phyloP scores from a whole-genome alignment of 495 filamentous ascomycete species.

The Talaromyces ruber region DNA sequence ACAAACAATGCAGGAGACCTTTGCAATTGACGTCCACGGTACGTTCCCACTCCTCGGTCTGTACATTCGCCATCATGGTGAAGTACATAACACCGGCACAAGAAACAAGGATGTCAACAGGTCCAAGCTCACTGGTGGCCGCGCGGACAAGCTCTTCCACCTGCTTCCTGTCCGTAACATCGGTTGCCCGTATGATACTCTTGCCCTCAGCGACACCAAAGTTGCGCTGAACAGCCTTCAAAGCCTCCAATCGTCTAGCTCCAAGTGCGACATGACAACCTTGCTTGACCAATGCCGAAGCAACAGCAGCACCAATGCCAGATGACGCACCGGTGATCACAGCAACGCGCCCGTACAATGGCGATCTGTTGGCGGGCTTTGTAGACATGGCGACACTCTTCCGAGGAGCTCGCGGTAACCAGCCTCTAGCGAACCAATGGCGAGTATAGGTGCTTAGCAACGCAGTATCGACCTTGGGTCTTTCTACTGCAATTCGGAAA shows the following conservation, averaged over 20 bases:
- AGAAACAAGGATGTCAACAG: conserved; percentile 57
- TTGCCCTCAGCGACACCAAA: conserved; percentile 42
- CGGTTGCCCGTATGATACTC: conserved; percentile 49
- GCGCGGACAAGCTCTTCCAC: conserved; percentile 46
- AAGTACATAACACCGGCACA: conserved; percentile 71
- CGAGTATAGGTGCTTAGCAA: conserved; percentile 58
- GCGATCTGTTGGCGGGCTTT: conserved; percentile 30
- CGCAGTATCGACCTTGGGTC: conserved; percentile 50
- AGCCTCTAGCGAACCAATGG: conserved; percentile 62
- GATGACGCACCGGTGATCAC: conserved; percentile 43
- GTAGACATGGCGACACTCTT: conserved; percentile 23
- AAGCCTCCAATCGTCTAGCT: conserved; percentile 51
- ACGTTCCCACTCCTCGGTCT: conserved; percentile 58
- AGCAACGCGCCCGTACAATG: conserved; percentile 43
- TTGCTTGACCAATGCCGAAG: conserved; percentile 39
- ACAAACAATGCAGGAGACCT: conserved; percentile 54
- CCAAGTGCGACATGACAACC: conserved; percentile 55
- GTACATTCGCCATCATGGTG: conserved; percentile 61
- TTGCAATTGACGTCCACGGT: conserved; percentile 69
- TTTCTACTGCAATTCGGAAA: conserved; percentile 44
- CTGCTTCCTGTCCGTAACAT: conserved; percentile 49
- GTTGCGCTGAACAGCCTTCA: conserved; percentile 46
- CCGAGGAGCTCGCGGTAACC: conserved; percentile 48
- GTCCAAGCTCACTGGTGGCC: conserved; percentile 46
- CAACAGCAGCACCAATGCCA: conserved; percentile 43